A percentile compares a stretch with the other conserved stretches of the same genome.
phyloP scores from a whole-genome alignment of 495 filamentous ascomycete species.

The Penicillium canariense region DNA sequence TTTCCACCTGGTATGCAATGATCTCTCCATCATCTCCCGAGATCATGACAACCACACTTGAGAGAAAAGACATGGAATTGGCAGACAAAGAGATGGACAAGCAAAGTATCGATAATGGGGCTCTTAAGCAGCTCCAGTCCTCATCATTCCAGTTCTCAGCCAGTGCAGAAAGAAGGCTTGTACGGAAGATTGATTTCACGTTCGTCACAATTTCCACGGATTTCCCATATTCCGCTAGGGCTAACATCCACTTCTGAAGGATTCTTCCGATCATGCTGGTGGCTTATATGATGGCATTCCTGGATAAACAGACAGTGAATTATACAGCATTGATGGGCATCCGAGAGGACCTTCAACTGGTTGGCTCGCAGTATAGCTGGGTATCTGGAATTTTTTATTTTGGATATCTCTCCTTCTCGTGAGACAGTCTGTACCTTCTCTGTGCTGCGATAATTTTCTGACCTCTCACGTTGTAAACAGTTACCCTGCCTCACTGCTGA shows the following conservation, averaged over 20 bases:
- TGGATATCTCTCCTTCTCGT: constrained; percentile 51
- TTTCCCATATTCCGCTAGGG: too few relatives aligned
- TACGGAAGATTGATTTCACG: constrained; percentile 26
- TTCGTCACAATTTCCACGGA: not conserved
- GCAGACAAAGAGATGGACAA: not conserved
- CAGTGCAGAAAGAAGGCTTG: constrained; percentile 20
- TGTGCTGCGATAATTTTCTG: not conserved
- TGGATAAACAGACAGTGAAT: constrained; percentile 52
- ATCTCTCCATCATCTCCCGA: not conserved
- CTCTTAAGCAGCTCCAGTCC: constrained; percentile 9
- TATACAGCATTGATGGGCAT: constrained; percentile 39
- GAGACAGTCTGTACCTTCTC: not conserved
- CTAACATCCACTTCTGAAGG: constrained; percentile 1
- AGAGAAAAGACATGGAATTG: not conserved
- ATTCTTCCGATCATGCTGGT: constrained; percentile 29
- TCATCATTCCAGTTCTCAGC: constrained; percentile 12
- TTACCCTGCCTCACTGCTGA: constrained; percentile 39
- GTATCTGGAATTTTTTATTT: constrained; percentile 55
- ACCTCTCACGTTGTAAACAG: not conserved
- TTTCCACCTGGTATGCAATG: not conserved
- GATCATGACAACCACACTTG: not conserved
- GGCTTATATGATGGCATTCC: constrained; percentile 43
- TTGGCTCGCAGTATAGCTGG: constrained; percentile 55
- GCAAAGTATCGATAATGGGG: constrained; percentile 18
- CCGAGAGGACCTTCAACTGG: constrained; percentile 42